A percentile compares a stretch with the other conserved stretches of the same genome.
Evolutionary conservation across 805 yeast genomes (phyloP).

Genomic region (Sporopachydermia quercuum): DNA sequence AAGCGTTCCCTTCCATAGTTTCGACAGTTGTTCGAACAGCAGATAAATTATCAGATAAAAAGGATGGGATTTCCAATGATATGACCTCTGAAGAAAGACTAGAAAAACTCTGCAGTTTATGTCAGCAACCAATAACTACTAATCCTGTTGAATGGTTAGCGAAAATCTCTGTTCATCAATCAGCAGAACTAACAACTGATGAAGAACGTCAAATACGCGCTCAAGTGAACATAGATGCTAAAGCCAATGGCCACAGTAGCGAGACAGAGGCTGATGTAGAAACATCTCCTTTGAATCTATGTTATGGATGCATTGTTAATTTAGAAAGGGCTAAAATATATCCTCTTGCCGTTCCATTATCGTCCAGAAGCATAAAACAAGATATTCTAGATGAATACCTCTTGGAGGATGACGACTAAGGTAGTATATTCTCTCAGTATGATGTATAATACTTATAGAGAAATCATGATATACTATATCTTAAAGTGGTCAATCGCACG

Average conservation of each 20-base stretch:
- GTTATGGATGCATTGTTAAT: slow-evolving; percentile 67
- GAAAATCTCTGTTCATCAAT: slow-evolving; percentile 46
- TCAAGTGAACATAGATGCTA: slow-evolving; percentile 18
- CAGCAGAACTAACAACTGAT: slow-evolving; percentile 31
- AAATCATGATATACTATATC: too few species aligned
- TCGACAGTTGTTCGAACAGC: slow-evolving; percentile 89
- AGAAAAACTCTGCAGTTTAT: slow-evolving; percentile 33
- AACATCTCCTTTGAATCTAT: slow-evolving; percentile 24
- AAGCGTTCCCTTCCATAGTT: slow-evolving; percentile 74
- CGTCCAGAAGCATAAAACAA: slow-evolving; percentile 18
- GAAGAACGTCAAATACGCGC: slow-evolving; percentile 24
- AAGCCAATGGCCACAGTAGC: slow-evolving; percentile 12
- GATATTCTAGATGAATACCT: slow-evolving; percentile 33
- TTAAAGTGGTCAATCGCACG: too few species aligned
- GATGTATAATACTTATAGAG: too few species aligned
- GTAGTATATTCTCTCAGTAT: slow-evolving; percentile 6
- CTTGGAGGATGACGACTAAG: slow-evolving; percentile 23
- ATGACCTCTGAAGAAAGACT: slow-evolving; percentile 6
- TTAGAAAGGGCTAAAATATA: slow-evolving; percentile 28
- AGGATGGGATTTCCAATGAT: slow-evolving; percentile 3
- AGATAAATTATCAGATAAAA: slow-evolving; percentile 49
- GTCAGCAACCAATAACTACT: slow-evolving; percentile 37
- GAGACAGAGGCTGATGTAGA: slow-evolving; percentile 7
- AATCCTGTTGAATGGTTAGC: slow-evolving; percentile 54
- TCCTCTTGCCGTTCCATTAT: slow-evolving; percentile 25